A percentile compares a stretch with the other conserved stretches of the same genome.
These are phyloP conservation scores for Irpex rosettiformis DNA, from an alignment of 1,284 basidiomycete species.

Conservation along the genomic window DNA sequence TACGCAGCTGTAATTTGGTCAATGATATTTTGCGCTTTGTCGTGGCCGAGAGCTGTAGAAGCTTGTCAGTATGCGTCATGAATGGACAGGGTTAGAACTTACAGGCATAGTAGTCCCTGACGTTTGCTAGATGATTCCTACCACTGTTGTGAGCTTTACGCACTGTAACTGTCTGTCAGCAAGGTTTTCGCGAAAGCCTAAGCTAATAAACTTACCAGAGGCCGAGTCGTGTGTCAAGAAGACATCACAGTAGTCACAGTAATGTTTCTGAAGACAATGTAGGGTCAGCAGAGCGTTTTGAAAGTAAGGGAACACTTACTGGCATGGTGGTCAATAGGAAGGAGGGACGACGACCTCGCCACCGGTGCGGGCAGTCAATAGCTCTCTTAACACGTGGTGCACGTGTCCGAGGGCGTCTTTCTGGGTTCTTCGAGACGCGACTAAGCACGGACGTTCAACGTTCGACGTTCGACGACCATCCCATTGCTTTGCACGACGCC, in stretches of 20 bases:
- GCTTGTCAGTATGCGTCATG: constrained; percentile 11
- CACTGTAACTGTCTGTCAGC: constrained; percentile 46
- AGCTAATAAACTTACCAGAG: constrained; percentile 50
- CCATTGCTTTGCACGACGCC: constrained; percentile 7
- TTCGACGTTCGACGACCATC: constrained; percentile 4
- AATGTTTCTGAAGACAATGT: constrained; percentile 62
- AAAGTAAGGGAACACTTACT: constrained; percentile 32
- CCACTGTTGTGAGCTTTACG: constrained; percentile 98
- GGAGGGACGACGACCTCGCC: constrained; percentile 7
- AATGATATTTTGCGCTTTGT: constrained; percentile 94
- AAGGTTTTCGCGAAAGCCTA: constrained; percentile 1
- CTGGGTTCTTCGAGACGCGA: not conserved
- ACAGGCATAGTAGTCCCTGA: constrained; percentile 97
- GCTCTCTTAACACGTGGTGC: constrained; percentile 18
- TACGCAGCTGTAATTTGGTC: constrained; percentile 94
- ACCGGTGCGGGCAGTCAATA: constrained; percentile 14
- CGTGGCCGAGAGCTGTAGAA: constrained; percentile 80
- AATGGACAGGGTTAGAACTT: constrained; percentile 25
- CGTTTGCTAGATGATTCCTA: constrained; percentile 94
- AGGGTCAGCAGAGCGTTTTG: constrained; percentile 6
- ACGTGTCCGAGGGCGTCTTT: not conserved
- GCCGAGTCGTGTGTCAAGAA: constrained; percentile 88
- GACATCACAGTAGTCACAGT: constrained; percentile 93
- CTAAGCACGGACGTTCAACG: constrained; percentile 3
- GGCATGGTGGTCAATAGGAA: constrained; percentile 39